Percentiles rank a stretch among this genome's conserved stretches.
Conservation (phyloP, 148 eudicot genomes). For the Heliosperma pusillum region DNA sequence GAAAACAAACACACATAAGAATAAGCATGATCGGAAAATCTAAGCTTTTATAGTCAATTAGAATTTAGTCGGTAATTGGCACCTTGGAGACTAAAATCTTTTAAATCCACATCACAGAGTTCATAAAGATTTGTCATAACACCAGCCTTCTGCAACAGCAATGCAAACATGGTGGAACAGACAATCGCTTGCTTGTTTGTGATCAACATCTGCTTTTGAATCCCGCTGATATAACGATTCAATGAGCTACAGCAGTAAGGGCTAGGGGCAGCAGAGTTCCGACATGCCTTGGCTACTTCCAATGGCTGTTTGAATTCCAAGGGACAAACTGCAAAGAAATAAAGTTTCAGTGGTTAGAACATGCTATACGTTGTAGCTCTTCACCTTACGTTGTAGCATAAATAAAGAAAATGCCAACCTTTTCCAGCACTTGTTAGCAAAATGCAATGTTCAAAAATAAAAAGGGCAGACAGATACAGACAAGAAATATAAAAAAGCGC, state of each 20-base stretch:
- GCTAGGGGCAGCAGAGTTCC: conserved; percentile 77
- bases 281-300: conserved; percentile 79
- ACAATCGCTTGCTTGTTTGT: conserved; percentile 93
- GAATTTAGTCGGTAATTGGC: conserved; percentile 3
- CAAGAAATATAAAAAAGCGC: no score
- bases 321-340: conserved; percentile 68
- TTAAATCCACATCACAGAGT: conserved; percentile 92
- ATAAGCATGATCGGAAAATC: conserved; percentile 1
- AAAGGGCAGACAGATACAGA: neutral
- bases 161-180: conserved; percentile 78
- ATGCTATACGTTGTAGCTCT: neutral
- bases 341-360: conserved; percentile 9
- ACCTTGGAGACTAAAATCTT: conserved; percentile 96
- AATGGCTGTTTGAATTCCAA: conserved; percentile 60
- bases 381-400: neutral
- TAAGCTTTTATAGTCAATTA: neutral
- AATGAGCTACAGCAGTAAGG: conserved; percentile 89
- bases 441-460: neutral
- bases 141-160: conserved; percentile 74
- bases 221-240: conserved; percentile 61
- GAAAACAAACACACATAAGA: conserved; percentile 25
- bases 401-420: neutral
- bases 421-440: neutral
- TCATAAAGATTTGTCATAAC: conserved; percentile 81
- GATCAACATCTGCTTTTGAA: conserved; percentile 83